phyloP scores from a whole-genome alignment of 1,139 yeast genomes.

The Taphrina sp. region DNA sequence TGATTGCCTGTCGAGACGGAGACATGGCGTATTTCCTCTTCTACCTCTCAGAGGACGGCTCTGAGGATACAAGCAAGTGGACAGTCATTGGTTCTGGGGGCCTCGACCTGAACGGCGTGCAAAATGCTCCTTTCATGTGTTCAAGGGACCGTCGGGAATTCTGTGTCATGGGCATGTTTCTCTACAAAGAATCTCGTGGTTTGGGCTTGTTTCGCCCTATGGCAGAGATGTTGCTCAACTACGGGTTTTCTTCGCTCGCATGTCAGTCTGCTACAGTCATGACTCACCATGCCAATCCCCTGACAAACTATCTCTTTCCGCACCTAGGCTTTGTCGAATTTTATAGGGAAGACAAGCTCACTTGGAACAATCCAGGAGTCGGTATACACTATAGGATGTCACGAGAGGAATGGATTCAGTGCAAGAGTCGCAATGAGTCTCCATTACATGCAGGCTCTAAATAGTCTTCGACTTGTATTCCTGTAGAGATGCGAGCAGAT shows the following conservation, averaged over 20 bases:
- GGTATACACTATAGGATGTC: slow-evolving; percentile 9
- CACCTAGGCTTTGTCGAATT: slow-evolving; percentile 12
- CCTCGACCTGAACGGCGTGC: slow-evolving; percentile 10
- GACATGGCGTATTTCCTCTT: slow-evolving; percentile 21
- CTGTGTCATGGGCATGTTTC: slow-evolving; percentile 17
- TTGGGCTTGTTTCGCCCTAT: slow-evolving; percentile 1
- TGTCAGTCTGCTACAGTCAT: slow-evolving; percentile 1
- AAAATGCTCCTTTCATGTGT: background rate
- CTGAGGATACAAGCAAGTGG: background rate
- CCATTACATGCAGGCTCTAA: background rate
- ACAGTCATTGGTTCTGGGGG: slow-evolving; percentile 21
- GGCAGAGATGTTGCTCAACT: background rate
- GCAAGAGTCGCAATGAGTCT: no score
- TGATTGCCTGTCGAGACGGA: slow-evolving; percentile 4
- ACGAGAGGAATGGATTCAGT: background rate
- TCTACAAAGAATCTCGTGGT: background rate
- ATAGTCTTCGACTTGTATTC: background rate
- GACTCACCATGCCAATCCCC: slow-evolving; percentile 4
- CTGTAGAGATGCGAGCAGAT: no score
- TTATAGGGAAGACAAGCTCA: slow-evolving; percentile 3
- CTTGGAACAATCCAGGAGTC: background rate
- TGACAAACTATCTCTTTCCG: slow-evolving; percentile 13
- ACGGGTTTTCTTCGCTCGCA: background rate
- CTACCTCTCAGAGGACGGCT: background rate
- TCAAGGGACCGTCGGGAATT: background rate